Evolutionary conservation across 1,284 basidiomycete genomes (phyloP), one percentile per base, ranked within the genome.

Genomic region (Ceratorhiza oryzae-sativae): DNA sequence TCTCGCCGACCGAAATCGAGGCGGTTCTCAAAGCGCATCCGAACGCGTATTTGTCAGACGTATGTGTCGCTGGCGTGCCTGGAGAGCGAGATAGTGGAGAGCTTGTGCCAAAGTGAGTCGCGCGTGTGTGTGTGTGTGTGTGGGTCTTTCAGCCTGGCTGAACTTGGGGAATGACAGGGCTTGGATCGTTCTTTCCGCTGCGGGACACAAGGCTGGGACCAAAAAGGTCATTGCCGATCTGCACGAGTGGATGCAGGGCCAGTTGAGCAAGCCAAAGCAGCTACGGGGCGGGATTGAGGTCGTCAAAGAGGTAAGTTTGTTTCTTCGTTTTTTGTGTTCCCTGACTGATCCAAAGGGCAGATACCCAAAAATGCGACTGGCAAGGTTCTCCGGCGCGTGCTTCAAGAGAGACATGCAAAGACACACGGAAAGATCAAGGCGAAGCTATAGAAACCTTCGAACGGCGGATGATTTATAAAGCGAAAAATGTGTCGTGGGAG

Each of bases 1-100:
- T 92, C 0, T 90, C 90, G 0, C 90, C 91, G 0, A 84, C 85
- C 10, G 90, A 92, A 77, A 88, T 92, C 53, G 90, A 92, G 77
- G 82, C 86, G 32, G 84, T 84, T 18, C 79, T 91, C 0, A 81
- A 87, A 25, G 80, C 81, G 0, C 86, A 91, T 59, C 88, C 90
- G 0, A 83, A 84, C 4, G 82, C 80, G 36, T 82, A 91, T 36
- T 83, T 90, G 72, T 77, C 78, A 4, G 90, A 92, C 73, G 87
- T 82, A 9, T 83, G 84, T 0, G 90, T 92, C 6, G 89, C 88
- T 0, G 90, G 91, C 18, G 90, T 92, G 0, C 74, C 73, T 13
- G 56, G 65, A 10, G 49, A 53, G 25, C 36, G 65, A 34, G 51
- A 68, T 23, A 53, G 34, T 27, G 65, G 65, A 23, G 65, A 68